A percentile compares a stretch with the other conserved stretches of the same genome.
Evolutionary conservation across 306 rosid genomes (phyloP).

Genomic region (Alnus glutinosa): DNA sequence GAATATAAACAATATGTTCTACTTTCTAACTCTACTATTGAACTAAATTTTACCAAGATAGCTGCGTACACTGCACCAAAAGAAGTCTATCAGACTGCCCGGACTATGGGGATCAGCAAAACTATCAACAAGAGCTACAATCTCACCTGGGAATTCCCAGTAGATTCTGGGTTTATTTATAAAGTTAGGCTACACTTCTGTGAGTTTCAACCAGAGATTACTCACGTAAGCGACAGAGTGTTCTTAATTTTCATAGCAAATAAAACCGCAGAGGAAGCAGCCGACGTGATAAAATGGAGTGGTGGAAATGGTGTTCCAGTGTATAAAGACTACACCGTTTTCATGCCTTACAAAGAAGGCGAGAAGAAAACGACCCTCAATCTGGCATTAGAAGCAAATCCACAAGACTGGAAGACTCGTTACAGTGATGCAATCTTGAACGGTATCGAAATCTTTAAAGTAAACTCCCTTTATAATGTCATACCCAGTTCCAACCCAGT

Average conservation of each 20-base stretch:
- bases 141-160: slow-evolving; percentile 34
- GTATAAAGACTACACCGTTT: not conserved
- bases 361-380: not conserved
- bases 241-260: slow-evolving; percentile 15
- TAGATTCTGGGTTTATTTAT: slow-evolving; percentile 48
- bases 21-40: no score
- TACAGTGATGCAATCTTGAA: slow-evolving; percentile 5
- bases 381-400: not conserved
- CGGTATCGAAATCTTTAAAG: slow-evolving; percentile 31
- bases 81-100: slow-evolving; percentile 27
- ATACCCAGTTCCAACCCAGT: slow-evolving; percentile 11
- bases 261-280: not conserved
- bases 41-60: not conserved
- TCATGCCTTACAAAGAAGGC: not conserved
- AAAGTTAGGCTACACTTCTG: slow-evolving; percentile 55
- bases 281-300: not conserved
- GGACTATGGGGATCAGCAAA: not conserved
- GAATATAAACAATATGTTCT: no score
- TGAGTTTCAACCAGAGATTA: not conserved
- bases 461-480: not conserved
- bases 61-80: slow-evolving; percentile 33
- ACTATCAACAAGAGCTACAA: slow-evolving; percentile 27
- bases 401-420: no score
- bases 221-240: not conserved
- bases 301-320: slow-evolving; percentile 11